Evolutionary conservation across 192 early-diverging fungal species (phyloP).

Genomic region (Ramicandelaber brevisporus): DNA sequence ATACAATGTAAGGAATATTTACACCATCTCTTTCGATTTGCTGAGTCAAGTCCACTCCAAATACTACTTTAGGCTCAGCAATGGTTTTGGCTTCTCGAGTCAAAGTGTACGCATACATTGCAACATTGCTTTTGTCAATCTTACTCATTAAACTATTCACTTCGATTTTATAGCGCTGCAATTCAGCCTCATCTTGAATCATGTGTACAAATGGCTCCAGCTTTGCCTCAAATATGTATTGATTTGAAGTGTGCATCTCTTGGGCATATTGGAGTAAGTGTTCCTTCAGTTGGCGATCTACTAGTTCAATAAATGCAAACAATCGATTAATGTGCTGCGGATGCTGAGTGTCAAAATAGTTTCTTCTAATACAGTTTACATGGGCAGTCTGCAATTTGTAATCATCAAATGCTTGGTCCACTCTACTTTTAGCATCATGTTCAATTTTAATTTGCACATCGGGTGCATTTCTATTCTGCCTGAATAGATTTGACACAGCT

Average conservation of each 20-base stretch:
- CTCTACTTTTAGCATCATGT: too few relatives aligned
- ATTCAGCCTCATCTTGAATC: conserved; percentile 30
- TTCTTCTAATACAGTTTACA: conserved; percentile 46
- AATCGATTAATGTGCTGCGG: conserved; percentile 59
- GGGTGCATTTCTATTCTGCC: too few relatives aligned
- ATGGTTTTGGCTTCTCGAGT: conserved; percentile 22
- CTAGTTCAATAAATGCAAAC: conserved; percentile 66
- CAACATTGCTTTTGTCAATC: conserved; percentile 11
- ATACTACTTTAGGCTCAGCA: conserved; percentile 45
- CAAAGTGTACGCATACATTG: conserved; percentile 13
- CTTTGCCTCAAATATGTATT: too few relatives aligned
- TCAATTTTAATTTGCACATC: too few relatives aligned
- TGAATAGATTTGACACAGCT: too few relatives aligned
- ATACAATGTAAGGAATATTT: conserved; percentile 50
- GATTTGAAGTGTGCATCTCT: too few relatives aligned
- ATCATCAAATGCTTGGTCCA: conserved; percentile 54
- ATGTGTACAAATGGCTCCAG: too few relatives aligned
- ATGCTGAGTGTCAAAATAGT: conserved; percentile 54
- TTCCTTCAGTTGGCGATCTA: conserved; percentile 53
- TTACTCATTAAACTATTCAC: conserved; percentile 8
- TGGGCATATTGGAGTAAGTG: conserved; percentile 56
- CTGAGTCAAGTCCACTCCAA: conserved; percentile 49
- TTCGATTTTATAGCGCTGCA: conserved; percentile 15
- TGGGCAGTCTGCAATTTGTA: conserved; percentile 56
- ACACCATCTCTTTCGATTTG: conserved; percentile 42